Evolutionary conservation across 2,329 filamentous ascomycete species (phyloP).

Genomic region (Alternaria arborescens): DNA sequence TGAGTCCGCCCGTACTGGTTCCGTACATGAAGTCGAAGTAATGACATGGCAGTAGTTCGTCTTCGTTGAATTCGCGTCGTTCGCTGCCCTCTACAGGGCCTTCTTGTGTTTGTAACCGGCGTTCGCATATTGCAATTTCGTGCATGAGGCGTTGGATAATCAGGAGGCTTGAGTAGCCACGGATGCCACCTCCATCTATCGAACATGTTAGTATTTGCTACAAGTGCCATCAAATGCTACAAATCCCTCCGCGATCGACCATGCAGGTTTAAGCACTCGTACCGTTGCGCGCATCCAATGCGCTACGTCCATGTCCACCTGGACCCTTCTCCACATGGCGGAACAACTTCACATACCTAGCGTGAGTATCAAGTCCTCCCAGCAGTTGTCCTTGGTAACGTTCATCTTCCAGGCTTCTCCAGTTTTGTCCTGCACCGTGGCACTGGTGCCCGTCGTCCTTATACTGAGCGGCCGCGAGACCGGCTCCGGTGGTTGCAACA

Average conservation of each 20-base stretch:
- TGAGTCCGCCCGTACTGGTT: constrained; percentile 62
- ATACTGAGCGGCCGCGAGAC: constrained; percentile 45
- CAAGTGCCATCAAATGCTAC: background rate
- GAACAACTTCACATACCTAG: constrained; percentile 44
- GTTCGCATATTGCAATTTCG: constrained; percentile 57
- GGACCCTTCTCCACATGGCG: constrained; percentile 1
- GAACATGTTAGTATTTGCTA: constrained; percentile 25
- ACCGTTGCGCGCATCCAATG: background rate
- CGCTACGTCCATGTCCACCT: background rate
- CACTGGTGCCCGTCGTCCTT: constrained; percentile 46
- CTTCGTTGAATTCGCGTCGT: constrained; percentile 48
- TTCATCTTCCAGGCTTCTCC: constrained; percentile 55
- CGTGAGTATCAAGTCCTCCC: constrained; percentile 59
- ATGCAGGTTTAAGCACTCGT: background rate
- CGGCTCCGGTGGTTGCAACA: constrained; percentile 42
- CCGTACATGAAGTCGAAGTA: constrained; percentile 65
- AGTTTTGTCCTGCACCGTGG: constrained; percentile 51
- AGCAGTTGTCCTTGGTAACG: constrained; percentile 54
- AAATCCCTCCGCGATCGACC: background rate
- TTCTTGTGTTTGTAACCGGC: constrained; percentile 55
- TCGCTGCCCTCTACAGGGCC: constrained; percentile 40
- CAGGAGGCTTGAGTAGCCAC: constrained; percentile 60
- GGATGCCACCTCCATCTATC: constrained; percentile 60
- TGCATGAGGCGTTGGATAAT: constrained; percentile 60
- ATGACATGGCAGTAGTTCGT: constrained; percentile 59